Evolutionary conservation across 1,284 basidiomycete genomes (phyloP).

Genomic region (Irpex lacteus): DNA sequence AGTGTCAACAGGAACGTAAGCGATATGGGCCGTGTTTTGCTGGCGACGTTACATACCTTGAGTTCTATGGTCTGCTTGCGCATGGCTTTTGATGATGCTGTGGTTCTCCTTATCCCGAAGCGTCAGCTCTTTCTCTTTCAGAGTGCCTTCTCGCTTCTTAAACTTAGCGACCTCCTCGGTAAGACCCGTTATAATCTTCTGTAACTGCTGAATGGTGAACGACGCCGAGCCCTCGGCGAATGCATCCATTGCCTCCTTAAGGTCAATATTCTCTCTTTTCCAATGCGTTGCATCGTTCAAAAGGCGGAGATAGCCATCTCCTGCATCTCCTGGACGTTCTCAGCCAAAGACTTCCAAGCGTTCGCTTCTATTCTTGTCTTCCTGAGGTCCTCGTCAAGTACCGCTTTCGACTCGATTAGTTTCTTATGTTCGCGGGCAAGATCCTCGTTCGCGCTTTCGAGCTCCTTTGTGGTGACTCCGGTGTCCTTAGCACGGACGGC

Average conservation of each 20-base stretch:
- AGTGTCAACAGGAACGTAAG: neutral
- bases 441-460: conserved; percentile 10
- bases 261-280: conserved; percentile 20
- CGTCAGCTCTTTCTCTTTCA: conserved; percentile 15
- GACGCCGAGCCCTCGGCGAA: conserved; percentile 20
- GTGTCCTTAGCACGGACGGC: neutral
- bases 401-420: conserved; percentile 8
- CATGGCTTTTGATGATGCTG: conserved; percentile 18
- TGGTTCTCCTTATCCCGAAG: conserved; percentile 18
- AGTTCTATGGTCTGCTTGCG: conserved; percentile 16
- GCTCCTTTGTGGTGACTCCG: neutral
- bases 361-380: conserved; percentile 9
- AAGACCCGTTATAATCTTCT: conserved; percentile 16
- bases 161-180: conserved; percentile 15
- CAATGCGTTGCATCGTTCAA: conserved; percentile 18
- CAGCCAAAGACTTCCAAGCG: conserved; percentile 17
- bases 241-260: conserved; percentile 18
- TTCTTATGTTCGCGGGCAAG: conserved; percentile 14
- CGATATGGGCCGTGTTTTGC: neutral
- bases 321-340: conserved; percentile 19
- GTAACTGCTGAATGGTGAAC: conserved; percentile 18
- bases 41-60: conserved; percentile 9
- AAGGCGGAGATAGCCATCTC: conserved; percentile 18
- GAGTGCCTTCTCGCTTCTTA: conserved; percentile 15
- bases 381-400: conserved; percentile 10